Percentiles rank a stretch among this genome's conserved stretches.
Conservation (phyloP, 768 basidiomycete genomes). For the Serendipita sp. region DNA sequence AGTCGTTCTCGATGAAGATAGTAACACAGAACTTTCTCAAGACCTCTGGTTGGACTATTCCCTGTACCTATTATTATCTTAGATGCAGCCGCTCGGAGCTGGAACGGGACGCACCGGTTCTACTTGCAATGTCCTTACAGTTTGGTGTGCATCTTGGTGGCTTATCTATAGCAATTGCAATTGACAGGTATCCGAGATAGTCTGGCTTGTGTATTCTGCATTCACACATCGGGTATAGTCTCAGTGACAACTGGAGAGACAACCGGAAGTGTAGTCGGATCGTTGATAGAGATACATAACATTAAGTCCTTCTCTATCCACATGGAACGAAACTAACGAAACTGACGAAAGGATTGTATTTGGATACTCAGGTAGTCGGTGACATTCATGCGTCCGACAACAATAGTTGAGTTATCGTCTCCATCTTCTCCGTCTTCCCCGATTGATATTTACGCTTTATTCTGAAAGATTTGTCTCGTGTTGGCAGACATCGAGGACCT, state of each 20-base stretch:
- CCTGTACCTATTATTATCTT: too few species aligned
- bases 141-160: too few species aligned
- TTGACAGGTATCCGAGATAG: slow-evolving; percentile 21
- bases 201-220: slow-evolving; percentile 49
- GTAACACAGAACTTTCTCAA: too few species aligned
- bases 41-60: too few species aligned
- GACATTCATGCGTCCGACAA: background rate
- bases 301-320: background rate
- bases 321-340: background rate
- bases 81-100: too few species aligned
- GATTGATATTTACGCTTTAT: background rate
- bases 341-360: slow-evolving; percentile 23
- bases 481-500: background rate
- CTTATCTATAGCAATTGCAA: too few species aligned
- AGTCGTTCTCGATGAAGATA: too few species aligned
- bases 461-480: background rate
- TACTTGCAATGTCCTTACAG: too few species aligned
- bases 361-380: background rate
- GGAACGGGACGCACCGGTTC: too few species aligned
- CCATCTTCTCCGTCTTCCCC: background rate
- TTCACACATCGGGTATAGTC: slow-evolving; percentile 44
- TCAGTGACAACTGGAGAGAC: slow-evolving; percentile 29
- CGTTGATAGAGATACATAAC: background rate
- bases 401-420: background rate
- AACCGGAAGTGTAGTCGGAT: slow-evolving; percentile 24